Conservation (phyloP, 352 stramenopile genomes). For the Proteromonas lacertae region DNA sequence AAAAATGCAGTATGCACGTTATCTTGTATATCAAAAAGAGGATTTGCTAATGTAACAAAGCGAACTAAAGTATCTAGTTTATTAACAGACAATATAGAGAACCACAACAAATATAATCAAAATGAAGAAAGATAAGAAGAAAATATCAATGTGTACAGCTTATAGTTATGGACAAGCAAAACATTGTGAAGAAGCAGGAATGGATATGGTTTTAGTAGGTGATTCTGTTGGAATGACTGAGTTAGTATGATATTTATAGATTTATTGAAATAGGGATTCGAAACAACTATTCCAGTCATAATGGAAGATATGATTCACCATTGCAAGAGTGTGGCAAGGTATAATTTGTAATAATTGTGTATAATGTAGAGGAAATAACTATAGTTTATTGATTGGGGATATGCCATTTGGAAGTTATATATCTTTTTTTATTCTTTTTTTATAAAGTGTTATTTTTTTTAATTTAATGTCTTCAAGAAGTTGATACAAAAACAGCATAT, state of each 20-base stretch:
- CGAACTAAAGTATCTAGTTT: no score
- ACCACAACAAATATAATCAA: no score
- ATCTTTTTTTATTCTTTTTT: no score
- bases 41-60: no score
- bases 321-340: slow-evolving; percentile 26
- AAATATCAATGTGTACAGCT: slow-evolving; percentile 94
- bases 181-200: slow-evolving; percentile 79
- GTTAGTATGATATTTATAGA: slow-evolving; percentile 18
- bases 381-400: slow-evolving; percentile 68
- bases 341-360: not conserved
- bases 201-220: slow-evolving; percentile 82
- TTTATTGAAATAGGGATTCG: slow-evolving; percentile 77
- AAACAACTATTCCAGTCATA: slow-evolving; percentile 54
- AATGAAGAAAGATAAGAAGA: no score
- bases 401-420: slow-evolving; percentile 95
- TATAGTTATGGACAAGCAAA: slow-evolving; percentile 78
- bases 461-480: no score
- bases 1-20: no score
- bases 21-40: no score
- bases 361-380: slow-evolving; percentile 15
- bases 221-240: slow-evolving; percentile 95
- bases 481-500: slow-evolving; percentile 43
- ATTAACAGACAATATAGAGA: no score
- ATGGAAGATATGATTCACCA: slow-evolving; percentile 94
- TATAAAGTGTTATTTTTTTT: not conserved